These are phyloP conservation scores for Solanum hybrid DNA, from an alignment of 305 asterid genomes.

Conservation along the genomic window DNA sequence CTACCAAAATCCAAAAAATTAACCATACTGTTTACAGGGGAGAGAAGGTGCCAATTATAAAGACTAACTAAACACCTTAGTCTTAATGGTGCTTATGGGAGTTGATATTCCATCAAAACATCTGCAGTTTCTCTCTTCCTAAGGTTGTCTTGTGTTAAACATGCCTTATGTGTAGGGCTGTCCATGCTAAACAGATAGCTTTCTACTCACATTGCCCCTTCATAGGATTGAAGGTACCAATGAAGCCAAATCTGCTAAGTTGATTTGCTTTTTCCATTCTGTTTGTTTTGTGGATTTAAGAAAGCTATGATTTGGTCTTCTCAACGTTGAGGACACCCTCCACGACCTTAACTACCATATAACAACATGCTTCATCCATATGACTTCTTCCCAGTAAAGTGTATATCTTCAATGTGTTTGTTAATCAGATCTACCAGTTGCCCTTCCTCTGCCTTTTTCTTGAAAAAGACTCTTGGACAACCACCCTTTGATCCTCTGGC, in stretches of 20 bases:
- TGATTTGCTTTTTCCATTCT: neutral
- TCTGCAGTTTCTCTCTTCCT: neutral
- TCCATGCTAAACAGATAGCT: too few species aligned
- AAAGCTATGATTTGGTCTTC: neutral
- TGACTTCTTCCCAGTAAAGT: neutral
- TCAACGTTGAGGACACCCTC: neutral
- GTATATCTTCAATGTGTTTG: neutral
- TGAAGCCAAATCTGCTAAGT: neutral
- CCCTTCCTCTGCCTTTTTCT: neutral
- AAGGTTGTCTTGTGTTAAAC: too few species aligned
- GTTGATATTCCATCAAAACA: neutral
- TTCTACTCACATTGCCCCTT: too few species aligned
- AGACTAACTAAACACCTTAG: neutral
- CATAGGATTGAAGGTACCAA: too few species aligned
- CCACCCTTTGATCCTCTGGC: neutral
- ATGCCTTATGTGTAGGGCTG: too few species aligned
- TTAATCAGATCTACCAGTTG: neutral
- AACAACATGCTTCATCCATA: too few species aligned
- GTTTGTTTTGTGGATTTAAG: neutral
- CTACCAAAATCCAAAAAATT: neutral
- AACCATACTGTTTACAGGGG: neutral
- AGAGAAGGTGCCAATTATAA: neutral
- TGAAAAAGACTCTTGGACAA: neutral
- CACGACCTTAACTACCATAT: neutral
- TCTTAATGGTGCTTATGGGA: neutral